Conservation (phyloP, 805 yeast genomes). For the Metschnikowia koreensis region DNA sequence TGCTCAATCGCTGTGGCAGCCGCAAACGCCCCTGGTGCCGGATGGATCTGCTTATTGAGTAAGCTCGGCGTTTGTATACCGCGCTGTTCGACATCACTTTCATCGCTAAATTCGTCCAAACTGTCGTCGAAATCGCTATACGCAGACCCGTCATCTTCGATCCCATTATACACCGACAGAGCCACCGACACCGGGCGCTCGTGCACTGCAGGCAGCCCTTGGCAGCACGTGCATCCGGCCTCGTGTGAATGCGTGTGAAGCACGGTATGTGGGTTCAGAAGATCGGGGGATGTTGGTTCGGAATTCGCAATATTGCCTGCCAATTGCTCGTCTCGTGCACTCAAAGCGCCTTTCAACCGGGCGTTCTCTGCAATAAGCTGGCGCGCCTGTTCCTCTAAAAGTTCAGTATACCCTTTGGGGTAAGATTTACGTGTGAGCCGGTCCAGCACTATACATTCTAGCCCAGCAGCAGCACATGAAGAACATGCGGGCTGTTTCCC, state of each 20-base stretch:
- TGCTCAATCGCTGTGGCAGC: constrained; percentile 46
- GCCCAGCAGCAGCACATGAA: constrained; percentile 78
- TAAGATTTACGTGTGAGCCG: constrained; percentile 81
- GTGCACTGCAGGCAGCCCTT: constrained; percentile 52
- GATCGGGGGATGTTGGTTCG: background rate
- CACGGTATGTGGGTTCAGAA: background rate
- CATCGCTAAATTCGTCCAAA: background rate
- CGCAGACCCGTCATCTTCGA: constrained; percentile 28
- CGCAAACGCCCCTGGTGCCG: constrained; percentile 44
- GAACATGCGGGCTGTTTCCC: constrained; percentile 71
- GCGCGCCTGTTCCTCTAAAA: constrained; percentile 82
- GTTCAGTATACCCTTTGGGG: constrained; percentile 91
- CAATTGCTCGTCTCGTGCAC: constrained; percentile 61
- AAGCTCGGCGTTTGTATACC: background rate
- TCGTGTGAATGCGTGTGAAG: constrained; percentile 20
- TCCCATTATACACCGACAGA: constrained; percentile 51
- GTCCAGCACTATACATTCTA: constrained; percentile 86
- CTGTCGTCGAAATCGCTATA: constrained; percentile 44
- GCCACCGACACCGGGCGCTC: constrained; percentile 67
- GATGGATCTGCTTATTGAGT: constrained; percentile 47
- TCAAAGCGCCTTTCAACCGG: constrained; percentile 60
- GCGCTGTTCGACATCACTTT: background rate
- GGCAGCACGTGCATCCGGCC: constrained; percentile 52
- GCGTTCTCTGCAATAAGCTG: constrained; percentile 81
- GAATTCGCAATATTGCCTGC: constrained; percentile 26